phyloP scores from a whole-genome alignment of 192 early-diverging fungal genomes.

The Entomortierella chlamydospora region DNA sequence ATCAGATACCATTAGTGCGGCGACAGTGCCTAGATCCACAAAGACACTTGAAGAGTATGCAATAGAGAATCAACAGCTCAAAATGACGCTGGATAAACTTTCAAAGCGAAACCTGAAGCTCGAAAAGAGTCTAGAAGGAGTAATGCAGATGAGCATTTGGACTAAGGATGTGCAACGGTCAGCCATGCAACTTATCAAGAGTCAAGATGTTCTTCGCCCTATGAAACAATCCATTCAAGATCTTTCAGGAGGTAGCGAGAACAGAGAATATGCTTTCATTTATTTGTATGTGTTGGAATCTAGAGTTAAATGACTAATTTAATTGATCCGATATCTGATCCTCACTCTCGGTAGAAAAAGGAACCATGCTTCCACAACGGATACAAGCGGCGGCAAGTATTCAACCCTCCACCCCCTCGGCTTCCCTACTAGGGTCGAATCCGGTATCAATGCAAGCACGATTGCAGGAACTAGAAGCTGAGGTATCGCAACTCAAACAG shows the following conservation, averaged over 20 bases:
- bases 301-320: not conserved
- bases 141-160: conserved; percentile 55
- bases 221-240: conserved; percentile 48
- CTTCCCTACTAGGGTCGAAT: conserved; percentile 12
- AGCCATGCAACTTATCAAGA: conserved; percentile 48
- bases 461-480: conserved; percentile 70
- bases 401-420: not conserved
- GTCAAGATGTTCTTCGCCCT: conserved; percentile 47
- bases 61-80: conserved; percentile 75
- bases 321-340: no score
- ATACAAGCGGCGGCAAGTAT: not conserved
- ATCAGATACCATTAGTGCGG: not conserved
- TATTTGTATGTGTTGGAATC: not conserved
- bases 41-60: conserved; percentile 75
- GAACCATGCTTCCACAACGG: not conserved
- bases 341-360: conserved; percentile 1
- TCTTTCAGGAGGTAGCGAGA: conserved; percentile 13
- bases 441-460: conserved; percentile 50
- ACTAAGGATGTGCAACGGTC: conserved; percentile 45
- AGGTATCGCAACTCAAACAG: conserved; percentile 57
- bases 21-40: not conserved
- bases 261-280: not conserved
- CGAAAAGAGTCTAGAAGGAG: conserved; percentile 44
- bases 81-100: conserved; percentile 69
- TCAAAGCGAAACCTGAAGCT: conserved; percentile 58